Percentiles rank a stretch among this genome's conserved stretches.
Conservation (phyloP, 2,329 filamentous ascomycete species). For the Arthrinium puccinioides region DNA sequence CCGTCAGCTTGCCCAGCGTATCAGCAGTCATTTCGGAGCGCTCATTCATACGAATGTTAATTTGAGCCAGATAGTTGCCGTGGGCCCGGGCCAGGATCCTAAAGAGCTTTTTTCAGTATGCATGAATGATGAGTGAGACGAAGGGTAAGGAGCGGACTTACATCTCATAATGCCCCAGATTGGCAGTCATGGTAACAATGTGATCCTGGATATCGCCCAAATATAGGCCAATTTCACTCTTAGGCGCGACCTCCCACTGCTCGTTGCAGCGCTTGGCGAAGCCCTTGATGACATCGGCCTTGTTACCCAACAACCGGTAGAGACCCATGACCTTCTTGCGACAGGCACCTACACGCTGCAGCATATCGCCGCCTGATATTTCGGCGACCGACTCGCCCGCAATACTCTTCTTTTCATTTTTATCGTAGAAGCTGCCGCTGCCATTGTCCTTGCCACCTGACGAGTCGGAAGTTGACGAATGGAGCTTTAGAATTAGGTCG, state of each 20-base stretch:
- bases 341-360: slow-evolving; percentile 85
- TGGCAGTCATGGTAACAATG: slow-evolving; percentile 97
- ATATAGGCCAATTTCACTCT: slow-evolving; percentile 95
- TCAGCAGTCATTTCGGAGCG: slow-evolving; percentile 93
- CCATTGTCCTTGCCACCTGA: slow-evolving; percentile 27
- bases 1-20: slow-evolving; percentile 88
- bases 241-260: slow-evolving; percentile 91
- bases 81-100: slow-evolving; percentile 88
- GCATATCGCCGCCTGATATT: slow-evolving; percentile 68
- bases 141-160: slow-evolving; percentile 34
- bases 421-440: slow-evolving; percentile 17
- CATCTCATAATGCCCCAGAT: slow-evolving; percentile 94
- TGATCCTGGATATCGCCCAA: slow-evolving; percentile 98
- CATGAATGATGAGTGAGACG: slow-evolving; percentile 2
- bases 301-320: slow-evolving; percentile 88
- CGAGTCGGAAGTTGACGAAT: slow-evolving; percentile 51
- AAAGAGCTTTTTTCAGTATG: slow-evolving; percentile 1
- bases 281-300: slow-evolving; percentile 97
- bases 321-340: slow-evolving; percentile 96
- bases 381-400: slow-evolving; percentile 33
- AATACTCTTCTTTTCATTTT: slow-evolving; percentile 35
- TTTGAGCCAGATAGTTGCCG: slow-evolving; percentile 96
- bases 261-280: slow-evolving; percentile 98
- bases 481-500: slow-evolving; percentile 77
- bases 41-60: slow-evolving; percentile 99